Base-by-base conservation (phyloP, 305 asterid species). In the Fraxinus paxiana region DNA sequence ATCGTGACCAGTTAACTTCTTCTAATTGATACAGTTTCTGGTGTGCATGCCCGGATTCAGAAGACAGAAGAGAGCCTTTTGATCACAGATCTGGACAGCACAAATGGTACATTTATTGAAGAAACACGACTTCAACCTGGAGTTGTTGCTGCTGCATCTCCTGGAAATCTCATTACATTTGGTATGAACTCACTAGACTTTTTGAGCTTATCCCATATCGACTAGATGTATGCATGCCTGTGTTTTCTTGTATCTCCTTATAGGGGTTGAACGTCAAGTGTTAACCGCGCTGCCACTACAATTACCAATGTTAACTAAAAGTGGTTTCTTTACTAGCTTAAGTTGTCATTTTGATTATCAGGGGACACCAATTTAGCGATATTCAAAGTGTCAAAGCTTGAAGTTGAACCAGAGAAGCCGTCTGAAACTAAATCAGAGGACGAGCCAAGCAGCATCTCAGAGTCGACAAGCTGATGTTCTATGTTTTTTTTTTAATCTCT, bases 41-140 rank as follows among this genome's bases (percentile, higher is more conserved):
- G 79, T 67, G 20, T 88, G 46, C 98, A 94, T 78, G 98, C 98
- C n/a, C 93, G 90, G 79, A 88, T 94, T 76, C 88, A 89, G 91
- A 92, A 86, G 87, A 84, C 91, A 4, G 92, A 88, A 22, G 88
- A 86, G 71, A 90, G 78, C 79, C 96, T 94, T 3, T 80, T 92
- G 84, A 81, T 94, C 28, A 91, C 92, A 22, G 98, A 94, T 87
- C 87, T 94, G 82, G 94, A 92, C 85, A 91, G 97, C 93, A 94
- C 97, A 65, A 94, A 94, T 41, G 97, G 98, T 17, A 94, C 98
- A 15, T 94, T 91, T 88, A 85, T 94, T 1, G 95, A 83, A n/a
- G 97, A 90, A 75, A 91, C 80, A 75, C 86, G 97, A 80, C 94
- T 94, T 31, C 85, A 69, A 63, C 97, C 97, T 31, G 97, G 98